A percentile compares a stretch with the other conserved stretches of the same genome.
Evolutionary conservation across 75 land plant genomes (phyloP).

Genomic region (Pinus albicaulis): DNA sequence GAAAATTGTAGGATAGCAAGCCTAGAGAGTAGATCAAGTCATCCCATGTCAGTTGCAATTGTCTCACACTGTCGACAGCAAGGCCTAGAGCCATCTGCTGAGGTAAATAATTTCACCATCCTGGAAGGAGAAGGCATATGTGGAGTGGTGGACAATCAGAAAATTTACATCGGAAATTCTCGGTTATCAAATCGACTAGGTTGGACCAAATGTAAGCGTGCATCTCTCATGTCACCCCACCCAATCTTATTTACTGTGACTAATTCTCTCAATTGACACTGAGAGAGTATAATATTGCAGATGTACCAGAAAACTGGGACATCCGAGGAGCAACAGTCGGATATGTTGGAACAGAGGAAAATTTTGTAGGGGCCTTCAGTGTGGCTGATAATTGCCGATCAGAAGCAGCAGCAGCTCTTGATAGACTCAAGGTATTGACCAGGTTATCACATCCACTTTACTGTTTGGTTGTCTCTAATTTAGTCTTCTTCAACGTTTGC

Average conservation of each 20-base stretch:
- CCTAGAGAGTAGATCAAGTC: slow-evolving; percentile 87
- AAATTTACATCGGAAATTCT: slow-evolving; percentile 62
- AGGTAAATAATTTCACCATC: slow-evolving; percentile 69
- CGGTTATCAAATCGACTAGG: slow-evolving; percentile 60
- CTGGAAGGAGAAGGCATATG: slow-evolving; percentile 81
- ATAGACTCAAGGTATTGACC: slow-evolving; percentile 29
- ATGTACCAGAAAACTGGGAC: not conserved
- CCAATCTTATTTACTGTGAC: too few relatives aligned
- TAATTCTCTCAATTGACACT: too few relatives aligned
- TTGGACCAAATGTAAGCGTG: slow-evolving; percentile 5
- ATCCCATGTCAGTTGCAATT: slow-evolving; percentile 87
- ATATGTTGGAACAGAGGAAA: slow-evolving; percentile 40
- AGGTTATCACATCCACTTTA: too few relatives aligned
- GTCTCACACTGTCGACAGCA: slow-evolving; percentile 48
- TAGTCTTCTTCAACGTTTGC: too few relatives aligned
- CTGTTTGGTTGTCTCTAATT: too few relatives aligned
- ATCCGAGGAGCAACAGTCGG: slow-evolving; percentile 52
- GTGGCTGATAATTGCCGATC: slow-evolving; percentile 70
- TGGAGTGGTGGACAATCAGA: slow-evolving; percentile 60
- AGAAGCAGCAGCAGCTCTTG: slow-evolving; percentile 60
- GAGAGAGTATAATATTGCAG: not conserved
- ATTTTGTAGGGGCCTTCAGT: slow-evolving; percentile 32
- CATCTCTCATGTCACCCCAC: too few relatives aligned
- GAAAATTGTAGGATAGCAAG: slow-evolving; percentile 27
- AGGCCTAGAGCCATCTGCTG: slow-evolving; percentile 42